Conservation (phyloP, 176 grass and related monocot species). For the Oryza meyeriana region DNA sequence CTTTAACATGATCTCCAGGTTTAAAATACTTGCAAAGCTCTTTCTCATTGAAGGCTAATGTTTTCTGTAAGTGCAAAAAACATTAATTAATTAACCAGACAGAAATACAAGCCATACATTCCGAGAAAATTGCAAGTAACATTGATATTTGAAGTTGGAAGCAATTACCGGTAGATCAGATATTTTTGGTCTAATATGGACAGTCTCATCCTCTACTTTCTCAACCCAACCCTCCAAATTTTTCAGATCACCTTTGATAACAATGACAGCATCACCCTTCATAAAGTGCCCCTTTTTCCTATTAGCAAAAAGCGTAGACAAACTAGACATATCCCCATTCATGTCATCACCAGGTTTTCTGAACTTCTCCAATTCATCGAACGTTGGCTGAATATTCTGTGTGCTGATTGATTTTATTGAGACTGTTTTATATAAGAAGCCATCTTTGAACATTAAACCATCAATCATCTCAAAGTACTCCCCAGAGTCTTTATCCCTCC, state of each 20-base stretch:
- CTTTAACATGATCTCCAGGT: slow-evolving; percentile 95
- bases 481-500: slow-evolving; percentile 66
- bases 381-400: slow-evolving; percentile 72
- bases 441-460: slow-evolving; percentile 92
- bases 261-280: slow-evolving; percentile 95
- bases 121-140: background rate
- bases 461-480: slow-evolving; percentile 93
- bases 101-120: background rate
- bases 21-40: slow-evolving; percentile 97
- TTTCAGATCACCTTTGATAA: slow-evolving; percentile 82
- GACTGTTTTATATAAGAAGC: slow-evolving; percentile 90
- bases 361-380: slow-evolving; percentile 97
- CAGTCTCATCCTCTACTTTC: slow-evolving; percentile 95
- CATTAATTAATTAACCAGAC: slow-evolving; percentile 16
- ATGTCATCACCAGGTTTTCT: slow-evolving; percentile 86
- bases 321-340: slow-evolving; percentile 77
- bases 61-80: slow-evolving; percentile 56
- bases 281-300: slow-evolving; percentile 99
- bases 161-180: slow-evolving; percentile 70
- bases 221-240: slow-evolving; percentile 98
- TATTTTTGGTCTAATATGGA: slow-evolving; percentile 84
- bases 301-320: slow-evolving; percentile 91
- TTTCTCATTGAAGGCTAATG: slow-evolving; percentile 90
- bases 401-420: slow-evolving; percentile 81
- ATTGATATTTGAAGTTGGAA: slow-evolving; percentile 17